A percentile compares a stretch with the other conserved stretches of the same genome.
Evolutionary conservation across 352 stramenopile species (phyloP).

Genomic region (Pythium monospermum): DNA sequence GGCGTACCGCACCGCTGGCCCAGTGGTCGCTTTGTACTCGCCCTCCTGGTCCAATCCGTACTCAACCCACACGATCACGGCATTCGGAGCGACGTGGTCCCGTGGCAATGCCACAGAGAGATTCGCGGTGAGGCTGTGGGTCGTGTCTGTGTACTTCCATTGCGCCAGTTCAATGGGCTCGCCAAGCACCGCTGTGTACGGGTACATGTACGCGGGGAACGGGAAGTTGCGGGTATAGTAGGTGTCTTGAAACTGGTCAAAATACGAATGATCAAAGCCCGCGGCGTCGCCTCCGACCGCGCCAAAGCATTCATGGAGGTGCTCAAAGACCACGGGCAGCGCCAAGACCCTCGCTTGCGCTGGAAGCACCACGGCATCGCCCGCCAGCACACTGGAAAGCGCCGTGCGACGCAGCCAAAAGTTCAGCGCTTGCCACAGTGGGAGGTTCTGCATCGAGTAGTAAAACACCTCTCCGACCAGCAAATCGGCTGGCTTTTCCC

Average conservation of each 20-base stretch:
- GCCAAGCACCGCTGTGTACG: slow-evolving; percentile 30
- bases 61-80: slow-evolving; percentile 72
- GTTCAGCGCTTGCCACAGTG: slow-evolving; percentile 79
- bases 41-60: slow-evolving; percentile 44
- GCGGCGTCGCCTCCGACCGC: slow-evolving; percentile 53
- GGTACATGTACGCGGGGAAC: slow-evolving; percentile 81
- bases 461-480: slow-evolving; percentile 76
- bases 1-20: slow-evolving; percentile 47
- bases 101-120: slow-evolving; percentile 16
- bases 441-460: slow-evolving; percentile 85
- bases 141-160: slow-evolving; percentile 38
- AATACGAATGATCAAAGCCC: slow-evolving; percentile 67
- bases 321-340: slow-evolving; percentile 61
- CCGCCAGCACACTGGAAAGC: slow-evolving; percentile 32
- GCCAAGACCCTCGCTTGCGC: slow-evolving; percentile 43
- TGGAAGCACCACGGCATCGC: slow-evolving; percentile 43
- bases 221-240: slow-evolving; percentile 75
- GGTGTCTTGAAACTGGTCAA: slow-evolving; percentile 66
- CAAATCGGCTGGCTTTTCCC: slow-evolving; percentile 43
- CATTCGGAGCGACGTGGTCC: slow-evolving; percentile 29
- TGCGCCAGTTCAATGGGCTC: slow-evolving; percentile 40
- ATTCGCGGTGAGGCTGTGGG: slow-evolving; percentile 29
- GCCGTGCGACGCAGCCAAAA: slow-evolving; percentile 73
- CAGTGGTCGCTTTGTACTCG: slow-evolving; percentile 44
- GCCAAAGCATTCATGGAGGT: slow-evolving; percentile 76